These are phyloP conservation scores for Malassezia vespertilionis DNA, from an alignment of 1,284 basidiomycete species.

Conservation along the genomic window DNA sequence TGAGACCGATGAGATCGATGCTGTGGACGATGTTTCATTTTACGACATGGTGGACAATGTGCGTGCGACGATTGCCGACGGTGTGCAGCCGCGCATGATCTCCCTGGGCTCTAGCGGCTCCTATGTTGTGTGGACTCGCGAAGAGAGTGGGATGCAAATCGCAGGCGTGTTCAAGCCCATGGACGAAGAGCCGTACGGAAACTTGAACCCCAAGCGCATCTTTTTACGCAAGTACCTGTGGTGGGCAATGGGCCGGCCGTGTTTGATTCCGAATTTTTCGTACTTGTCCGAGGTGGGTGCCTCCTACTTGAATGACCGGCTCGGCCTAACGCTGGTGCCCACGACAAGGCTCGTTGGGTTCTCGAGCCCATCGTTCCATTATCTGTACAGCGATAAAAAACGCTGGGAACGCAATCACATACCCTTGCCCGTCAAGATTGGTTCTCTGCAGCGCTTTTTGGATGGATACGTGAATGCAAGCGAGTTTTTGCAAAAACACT, in stretches of 20 bases:
- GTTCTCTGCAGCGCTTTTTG: slow-evolving; percentile 78
- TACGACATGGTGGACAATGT: slow-evolving; percentile 25
- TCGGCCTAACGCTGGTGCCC: slow-evolving; percentile 70
- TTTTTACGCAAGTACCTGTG: slow-evolving; percentile 44
- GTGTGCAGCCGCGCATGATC: slow-evolving; percentile 44
- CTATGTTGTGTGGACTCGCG: slow-evolving; percentile 32
- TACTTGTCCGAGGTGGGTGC: slow-evolving; percentile 65
- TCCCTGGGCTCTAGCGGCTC: slow-evolving; percentile 39
- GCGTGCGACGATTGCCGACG: slow-evolving; percentile 28
- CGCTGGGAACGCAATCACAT: slow-evolving; percentile 22
- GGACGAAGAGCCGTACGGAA: slow-evolving; percentile 46
- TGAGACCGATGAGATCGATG: neutral
- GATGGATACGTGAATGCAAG: slow-evolving; percentile 76
- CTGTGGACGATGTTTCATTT: slow-evolving; percentile 17
- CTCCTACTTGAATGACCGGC: slow-evolving; percentile 65
- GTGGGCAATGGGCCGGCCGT: slow-evolving; percentile 47
- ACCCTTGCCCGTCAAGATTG: slow-evolving; percentile 52
- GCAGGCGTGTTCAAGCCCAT: slow-evolving; percentile 45
- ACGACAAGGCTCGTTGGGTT: slow-evolving; percentile 71
- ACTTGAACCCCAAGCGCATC: slow-evolving; percentile 41
- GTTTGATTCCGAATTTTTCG: slow-evolving; percentile 44
- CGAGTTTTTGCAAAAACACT: slow-evolving; percentile 70
- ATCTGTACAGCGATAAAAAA: slow-evolving; percentile 33
- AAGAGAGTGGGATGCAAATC: slow-evolving; percentile 9
- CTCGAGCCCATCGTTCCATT: slow-evolving; percentile 51